phyloP scores from a whole-genome alignment of 345 rosid genomes.

The Populus pruinosa region DNA sequence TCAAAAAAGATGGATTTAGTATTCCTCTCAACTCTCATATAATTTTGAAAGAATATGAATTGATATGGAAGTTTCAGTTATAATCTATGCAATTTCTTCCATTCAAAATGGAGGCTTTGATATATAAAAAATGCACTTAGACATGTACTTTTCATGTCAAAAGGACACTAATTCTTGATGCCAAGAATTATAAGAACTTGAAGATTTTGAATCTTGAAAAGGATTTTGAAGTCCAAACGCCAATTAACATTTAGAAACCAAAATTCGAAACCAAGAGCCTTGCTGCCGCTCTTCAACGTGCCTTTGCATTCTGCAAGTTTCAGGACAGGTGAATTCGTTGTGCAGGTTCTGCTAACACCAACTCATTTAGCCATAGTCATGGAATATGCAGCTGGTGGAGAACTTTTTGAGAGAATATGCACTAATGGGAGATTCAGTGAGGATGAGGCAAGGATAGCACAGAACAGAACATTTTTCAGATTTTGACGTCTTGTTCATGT shows the following conservation, averaged over 20 bases:
- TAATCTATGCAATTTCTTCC: background rate
- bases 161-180: background rate
- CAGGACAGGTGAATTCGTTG: background rate
- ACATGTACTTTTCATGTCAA: background rate
- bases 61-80: background rate
- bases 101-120: background rate
- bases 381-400: conserved; percentile 28
- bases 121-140: background rate
- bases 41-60: background rate
- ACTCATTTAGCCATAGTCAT: conserved; percentile 28
- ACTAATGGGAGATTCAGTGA: conserved; percentile 26
- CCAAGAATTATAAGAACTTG: background rate
- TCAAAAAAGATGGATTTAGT: background rate
- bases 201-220: background rate
- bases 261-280: background rate
- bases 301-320: background rate
- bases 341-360: conserved; percentile 22
- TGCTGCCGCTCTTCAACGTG: background rate
- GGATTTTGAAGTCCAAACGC: background rate
- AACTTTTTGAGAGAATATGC: conserved; percentile 28
- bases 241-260: background rate
- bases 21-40: background rate
- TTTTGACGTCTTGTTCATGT: background rate
- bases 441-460: conserved; percentile 13
- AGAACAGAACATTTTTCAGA: background rate